Percentiles rank a stretch among this genome's conserved stretches.
Conservation (phyloP, 2,329 filamentous ascomycete genomes). For the Paraphaeosphaeria minitans region DNA sequence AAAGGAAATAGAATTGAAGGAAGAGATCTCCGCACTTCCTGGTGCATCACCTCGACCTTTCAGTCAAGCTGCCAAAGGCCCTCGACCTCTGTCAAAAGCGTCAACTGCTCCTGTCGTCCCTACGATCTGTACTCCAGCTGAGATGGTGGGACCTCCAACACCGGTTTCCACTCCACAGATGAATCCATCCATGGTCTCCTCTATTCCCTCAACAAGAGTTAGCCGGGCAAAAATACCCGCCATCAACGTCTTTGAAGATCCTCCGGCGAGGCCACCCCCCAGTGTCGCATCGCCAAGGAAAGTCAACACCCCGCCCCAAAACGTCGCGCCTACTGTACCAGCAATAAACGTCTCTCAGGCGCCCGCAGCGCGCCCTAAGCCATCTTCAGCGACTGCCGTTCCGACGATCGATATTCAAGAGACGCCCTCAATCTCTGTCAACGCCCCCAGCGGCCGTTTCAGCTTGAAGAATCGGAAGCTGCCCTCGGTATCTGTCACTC, state of each 20-base stretch:
- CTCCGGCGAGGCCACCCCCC: slow-evolving; percentile 35
- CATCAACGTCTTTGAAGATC: slow-evolving; percentile 35
- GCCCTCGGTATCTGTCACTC: slow-evolving; percentile 22
- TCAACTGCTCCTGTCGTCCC: slow-evolving; percentile 54
- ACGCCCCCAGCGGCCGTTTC: slow-evolving; percentile 17
- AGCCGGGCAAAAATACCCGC: slow-evolving; percentile 25
- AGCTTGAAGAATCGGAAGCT: slow-evolving; percentile 19
- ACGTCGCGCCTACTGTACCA: slow-evolving; percentile 33
- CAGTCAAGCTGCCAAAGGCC: slow-evolving; percentile 24
- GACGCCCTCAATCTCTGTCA: slow-evolving; percentile 33
- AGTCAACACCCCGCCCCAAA: slow-evolving; percentile 33
- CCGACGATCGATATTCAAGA: slow-evolving; percentile 34
- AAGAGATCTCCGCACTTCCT: slow-evolving; percentile 44
- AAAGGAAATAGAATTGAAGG: slow-evolving; percentile 73
- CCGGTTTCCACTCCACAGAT: slow-evolving; percentile 39
- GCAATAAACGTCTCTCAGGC: slow-evolving; percentile 59
- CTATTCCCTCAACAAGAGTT: slow-evolving; percentile 26
- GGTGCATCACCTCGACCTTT: slow-evolving; percentile 26
- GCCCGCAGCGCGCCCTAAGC: slow-evolving; percentile 30
- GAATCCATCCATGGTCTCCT: slow-evolving; percentile 31
- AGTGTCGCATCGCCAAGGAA: slow-evolving; percentile 31
- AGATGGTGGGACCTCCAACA: slow-evolving; percentile 15
- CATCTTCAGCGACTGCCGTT: slow-evolving; percentile 32
- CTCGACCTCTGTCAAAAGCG: slow-evolving; percentile 41
- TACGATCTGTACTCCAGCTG: slow-evolving; percentile 56